These are phyloP conservation scores for Coemansia sp. DNA, from an alignment of 192 early-diverging fungal species.

Conservation along the genomic window DNA sequence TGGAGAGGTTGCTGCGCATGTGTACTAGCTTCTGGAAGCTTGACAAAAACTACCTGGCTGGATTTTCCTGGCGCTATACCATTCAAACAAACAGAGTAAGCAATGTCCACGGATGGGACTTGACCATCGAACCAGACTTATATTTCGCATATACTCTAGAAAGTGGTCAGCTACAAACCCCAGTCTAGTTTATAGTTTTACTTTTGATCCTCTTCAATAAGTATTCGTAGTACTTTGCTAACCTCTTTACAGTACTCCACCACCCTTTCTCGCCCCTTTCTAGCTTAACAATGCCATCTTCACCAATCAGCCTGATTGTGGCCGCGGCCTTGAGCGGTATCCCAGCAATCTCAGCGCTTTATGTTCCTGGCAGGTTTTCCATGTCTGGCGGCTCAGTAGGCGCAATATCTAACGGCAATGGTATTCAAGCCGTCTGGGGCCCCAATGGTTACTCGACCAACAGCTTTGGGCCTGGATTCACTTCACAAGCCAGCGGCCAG, in stretches of 20 bases:
- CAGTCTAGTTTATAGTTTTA: background rate
- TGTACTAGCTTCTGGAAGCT: background rate
- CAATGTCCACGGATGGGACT: background rate
- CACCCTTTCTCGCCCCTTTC: background rate
- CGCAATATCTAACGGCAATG: conserved; percentile 35
- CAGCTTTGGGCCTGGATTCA: conserved; percentile 49
- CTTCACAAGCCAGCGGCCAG: conserved; percentile 43
- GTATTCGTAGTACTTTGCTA: too few relatives aligned
- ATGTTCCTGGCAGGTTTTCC: conserved; percentile 19
- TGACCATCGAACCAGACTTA: background rate
- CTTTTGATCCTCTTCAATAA: background rate
- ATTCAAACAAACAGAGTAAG: background rate
- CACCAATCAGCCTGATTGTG: background rate
- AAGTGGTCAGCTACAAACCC: background rate
- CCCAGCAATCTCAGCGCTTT: conserved; percentile 6
- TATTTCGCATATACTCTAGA: background rate
- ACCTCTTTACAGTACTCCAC: background rate
- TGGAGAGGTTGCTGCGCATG: background rate
- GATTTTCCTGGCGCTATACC: background rate
- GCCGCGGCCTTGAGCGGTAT: background rate
- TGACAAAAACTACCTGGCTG: background rate
- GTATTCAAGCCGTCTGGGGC: conserved; percentile 46
- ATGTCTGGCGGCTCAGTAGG: conserved; percentile 24
- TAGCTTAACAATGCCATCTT: background rate
- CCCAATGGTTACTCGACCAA: conserved; percentile 42